Conservation (phyloP, 306 rosid genomes). For the Dryas octopetala region DNA sequence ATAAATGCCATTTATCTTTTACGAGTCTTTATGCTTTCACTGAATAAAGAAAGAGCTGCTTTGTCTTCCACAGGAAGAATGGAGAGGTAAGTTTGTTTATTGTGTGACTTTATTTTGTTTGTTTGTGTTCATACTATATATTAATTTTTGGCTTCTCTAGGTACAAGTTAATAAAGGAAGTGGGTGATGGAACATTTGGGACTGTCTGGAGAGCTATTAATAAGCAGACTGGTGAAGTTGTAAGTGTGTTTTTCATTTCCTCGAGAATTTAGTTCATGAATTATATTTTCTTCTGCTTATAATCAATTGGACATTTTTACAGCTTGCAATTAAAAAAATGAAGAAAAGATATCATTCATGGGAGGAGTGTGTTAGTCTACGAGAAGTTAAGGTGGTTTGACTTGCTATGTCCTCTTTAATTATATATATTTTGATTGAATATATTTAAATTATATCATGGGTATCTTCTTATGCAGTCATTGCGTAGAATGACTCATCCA, state of each 20-base stretch:
- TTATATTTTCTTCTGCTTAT: neutral
- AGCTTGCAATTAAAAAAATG: slow-evolving; percentile 98
- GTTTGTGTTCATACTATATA: neutral
- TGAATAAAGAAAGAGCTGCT: slow-evolving; percentile 72
- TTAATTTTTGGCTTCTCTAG: slow-evolving; percentile 29
- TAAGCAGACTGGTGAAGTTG: slow-evolving; percentile 95
- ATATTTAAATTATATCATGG: slow-evolving; percentile 2
- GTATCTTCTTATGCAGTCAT: slow-evolving; percentile 48
- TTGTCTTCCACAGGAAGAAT: slow-evolving; percentile 51
- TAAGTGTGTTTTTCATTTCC: slow-evolving; percentile 38
- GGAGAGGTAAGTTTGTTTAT: slow-evolving; percentile 74
- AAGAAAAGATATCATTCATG: slow-evolving; percentile 93
- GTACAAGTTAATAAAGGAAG: slow-evolving; percentile 95
- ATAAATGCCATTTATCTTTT: slow-evolving; percentile 64
- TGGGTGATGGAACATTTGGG: slow-evolving; percentile 98
- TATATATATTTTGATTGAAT: neutral
- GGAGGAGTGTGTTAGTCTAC: slow-evolving; percentile 94
- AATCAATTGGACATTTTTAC: slow-evolving; percentile 20
- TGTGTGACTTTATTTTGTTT: slow-evolving; percentile 6
- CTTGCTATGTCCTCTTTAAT: neutral
- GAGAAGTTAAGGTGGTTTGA: slow-evolving; percentile 85
- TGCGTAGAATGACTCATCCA: slow-evolving; percentile 86
- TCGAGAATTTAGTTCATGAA: neutral
- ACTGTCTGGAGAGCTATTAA: slow-evolving; percentile 92
- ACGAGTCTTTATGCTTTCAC: slow-evolving; percentile 46